Conservation (phyloP, 768 basidiomycete genomes). For the Amanita rimosa region DNA sequence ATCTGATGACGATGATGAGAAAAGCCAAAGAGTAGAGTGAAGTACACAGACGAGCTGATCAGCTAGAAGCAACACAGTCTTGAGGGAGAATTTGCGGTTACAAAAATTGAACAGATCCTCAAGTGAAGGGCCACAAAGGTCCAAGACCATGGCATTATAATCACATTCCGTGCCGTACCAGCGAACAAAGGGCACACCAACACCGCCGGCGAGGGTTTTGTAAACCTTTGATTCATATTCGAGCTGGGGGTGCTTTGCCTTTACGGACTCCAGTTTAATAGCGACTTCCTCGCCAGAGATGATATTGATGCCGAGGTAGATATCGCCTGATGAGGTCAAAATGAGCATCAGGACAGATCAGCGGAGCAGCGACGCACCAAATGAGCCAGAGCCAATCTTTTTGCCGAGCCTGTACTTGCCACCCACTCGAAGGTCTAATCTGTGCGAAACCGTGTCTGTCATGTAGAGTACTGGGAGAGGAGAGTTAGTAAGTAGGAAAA, state of each 20-base stretch:
- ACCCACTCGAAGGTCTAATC: constrained; percentile 81
- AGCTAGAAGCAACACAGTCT: constrained; percentile 92
- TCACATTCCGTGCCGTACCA: constrained; percentile 96
- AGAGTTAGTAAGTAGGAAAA: constrained; percentile 11
- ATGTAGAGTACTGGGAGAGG: constrained; percentile 24
- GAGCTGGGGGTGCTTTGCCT: constrained; percentile 99
- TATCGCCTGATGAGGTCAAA: constrained; percentile 58
- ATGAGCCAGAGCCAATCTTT: constrained; percentile 98
- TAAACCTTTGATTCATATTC: constrained; percentile 95
- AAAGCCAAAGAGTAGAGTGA: constrained; percentile 12
- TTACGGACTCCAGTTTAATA: constrained; percentile 99
- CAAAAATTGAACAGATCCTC: constrained; percentile 92
- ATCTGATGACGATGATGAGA: constrained; percentile 43
- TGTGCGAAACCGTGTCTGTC: constrained; percentile 62
- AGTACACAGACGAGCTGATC: constrained; percentile 75
- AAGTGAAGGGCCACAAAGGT: constrained; percentile 86
- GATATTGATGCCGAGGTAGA: constrained; percentile 99
- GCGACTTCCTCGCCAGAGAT: constrained; percentile 99
- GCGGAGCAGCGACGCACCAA: constrained; percentile 49
- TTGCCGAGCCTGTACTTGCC: constrained; percentile 97
- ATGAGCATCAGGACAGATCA: constrained; percentile 1
- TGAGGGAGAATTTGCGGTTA: constrained; percentile 95
- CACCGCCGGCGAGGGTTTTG: constrained; percentile 98
- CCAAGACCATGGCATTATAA: constrained; percentile 99
- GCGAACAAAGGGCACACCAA: constrained; percentile 96